Evolutionary conservation across 2,329 filamentous ascomycete species (phyloP).

Genomic region (Xylaria sp.): DNA sequence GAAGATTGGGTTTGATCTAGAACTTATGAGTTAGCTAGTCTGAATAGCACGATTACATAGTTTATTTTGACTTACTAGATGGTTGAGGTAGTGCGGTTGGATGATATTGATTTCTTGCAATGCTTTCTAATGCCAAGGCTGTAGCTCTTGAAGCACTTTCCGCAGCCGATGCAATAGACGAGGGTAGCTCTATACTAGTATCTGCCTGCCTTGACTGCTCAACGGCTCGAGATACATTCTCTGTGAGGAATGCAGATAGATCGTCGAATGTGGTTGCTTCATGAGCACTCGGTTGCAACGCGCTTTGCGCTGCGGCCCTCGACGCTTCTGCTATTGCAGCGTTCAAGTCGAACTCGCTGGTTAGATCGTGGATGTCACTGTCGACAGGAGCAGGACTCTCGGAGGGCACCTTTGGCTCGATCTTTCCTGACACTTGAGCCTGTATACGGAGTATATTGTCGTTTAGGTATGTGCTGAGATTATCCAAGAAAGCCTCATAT

Average conservation of each 20-base stretch:
- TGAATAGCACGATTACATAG: not conserved
- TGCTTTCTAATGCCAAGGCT: constrained; percentile 49
- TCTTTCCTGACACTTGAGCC: constrained; percentile 42
- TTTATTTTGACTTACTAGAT: constrained; percentile 42
- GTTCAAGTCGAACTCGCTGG: constrained; percentile 48
- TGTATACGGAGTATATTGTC: constrained; percentile 50
- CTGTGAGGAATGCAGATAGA: constrained; percentile 47
- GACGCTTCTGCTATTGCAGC: constrained; percentile 51
- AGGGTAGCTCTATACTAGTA: constrained; percentile 45
- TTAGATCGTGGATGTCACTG: constrained; percentile 38
- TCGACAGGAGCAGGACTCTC: constrained; percentile 42
- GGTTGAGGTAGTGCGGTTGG: constrained; percentile 48
- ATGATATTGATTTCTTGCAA: constrained; percentile 50
- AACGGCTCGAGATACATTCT: constrained; percentile 48
- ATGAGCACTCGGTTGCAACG: constrained; percentile 40
- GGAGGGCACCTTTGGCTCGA: constrained; percentile 39
- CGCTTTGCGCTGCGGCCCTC: constrained; percentile 48
- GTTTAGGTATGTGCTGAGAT: constrained; percentile 49
- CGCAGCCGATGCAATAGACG: constrained; percentile 47
- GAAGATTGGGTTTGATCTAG: constrained; percentile 42
- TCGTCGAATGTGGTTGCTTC: constrained; percentile 44
- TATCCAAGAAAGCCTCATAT: constrained; percentile 51
- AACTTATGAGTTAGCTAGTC: constrained; percentile 24
- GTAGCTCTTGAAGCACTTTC: constrained; percentile 51
- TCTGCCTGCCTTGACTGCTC: constrained; percentile 47